These are phyloP conservation scores for Pseudogymnoascus destructans DNA, from an alignment of 2,329 filamentous ascomycete genomes.

Conservation along the genomic window DNA sequence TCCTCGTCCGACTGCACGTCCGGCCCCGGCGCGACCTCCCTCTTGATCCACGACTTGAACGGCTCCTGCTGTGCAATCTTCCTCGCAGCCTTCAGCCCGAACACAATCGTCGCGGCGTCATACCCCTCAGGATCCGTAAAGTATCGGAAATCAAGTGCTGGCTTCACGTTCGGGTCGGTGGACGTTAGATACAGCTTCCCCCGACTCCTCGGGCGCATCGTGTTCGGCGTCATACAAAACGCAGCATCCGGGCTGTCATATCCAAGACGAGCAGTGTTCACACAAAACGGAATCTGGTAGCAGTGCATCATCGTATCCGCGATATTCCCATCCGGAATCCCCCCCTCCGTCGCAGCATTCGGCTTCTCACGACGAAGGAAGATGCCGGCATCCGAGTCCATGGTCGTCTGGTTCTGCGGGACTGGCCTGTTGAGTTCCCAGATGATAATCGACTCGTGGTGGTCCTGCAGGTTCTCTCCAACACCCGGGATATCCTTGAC, in stretches of 20 bases:
- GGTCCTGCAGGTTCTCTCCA: slow-evolving; percentile 28
- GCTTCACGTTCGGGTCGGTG: slow-evolving; percentile 29
- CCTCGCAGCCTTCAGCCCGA: slow-evolving; percentile 26
- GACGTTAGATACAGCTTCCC: slow-evolving; percentile 45
- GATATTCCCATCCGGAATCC: slow-evolving; percentile 52
- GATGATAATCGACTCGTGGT: slow-evolving; percentile 35
- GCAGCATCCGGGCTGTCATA: slow-evolving; percentile 41
- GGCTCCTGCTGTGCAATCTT: slow-evolving; percentile 28
- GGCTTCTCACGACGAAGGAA: slow-evolving; percentile 68
- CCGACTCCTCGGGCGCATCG: slow-evolving; percentile 48
- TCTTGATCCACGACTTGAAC: slow-evolving; percentile 31
- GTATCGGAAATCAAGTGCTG: slow-evolving; percentile 42
- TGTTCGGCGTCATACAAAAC: slow-evolving; percentile 41
- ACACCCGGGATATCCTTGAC: slow-evolving; percentile 25
- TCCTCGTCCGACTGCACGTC: slow-evolving; percentile 58
- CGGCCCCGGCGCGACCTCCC: slow-evolving; percentile 28
- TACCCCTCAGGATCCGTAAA: slow-evolving; percentile 43
- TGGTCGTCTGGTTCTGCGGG: slow-evolving; percentile 27
- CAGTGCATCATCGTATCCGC: slow-evolving; percentile 94
- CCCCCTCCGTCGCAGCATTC: slow-evolving; percentile 44
- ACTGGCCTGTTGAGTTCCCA: slow-evolving; percentile 32
- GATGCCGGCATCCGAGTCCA: slow-evolving; percentile 40
- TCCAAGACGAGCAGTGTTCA: slow-evolving; percentile 72
- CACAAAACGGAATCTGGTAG: slow-evolving; percentile 86
- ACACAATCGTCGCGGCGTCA: slow-evolving; percentile 36